Base-by-base conservation (phyloP, 805 yeast species). In the Lachancea waltii region DNA sequence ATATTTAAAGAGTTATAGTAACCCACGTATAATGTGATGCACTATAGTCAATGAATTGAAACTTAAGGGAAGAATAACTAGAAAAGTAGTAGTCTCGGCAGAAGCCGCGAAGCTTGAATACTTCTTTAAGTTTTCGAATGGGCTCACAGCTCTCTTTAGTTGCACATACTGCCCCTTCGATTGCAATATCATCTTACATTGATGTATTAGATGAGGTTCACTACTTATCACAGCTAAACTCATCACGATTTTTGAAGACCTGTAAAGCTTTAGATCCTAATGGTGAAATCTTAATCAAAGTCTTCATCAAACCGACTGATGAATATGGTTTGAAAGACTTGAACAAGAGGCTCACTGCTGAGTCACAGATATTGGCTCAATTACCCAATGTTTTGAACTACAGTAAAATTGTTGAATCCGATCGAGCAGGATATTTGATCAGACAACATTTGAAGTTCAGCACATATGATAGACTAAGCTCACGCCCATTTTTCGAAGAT, bases 111-210 rank as follows among this genome's bases (percentile, higher is more conserved):
- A n/a, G n/a, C n/a, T n/a, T n/a, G n/a, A n/a, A n/a, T n/a, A n/a
- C n/a, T n/a, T n/a, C n/a, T n/a, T n/a, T n/a, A n/a, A 14, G 7
- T 7, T 10, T 31, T 20, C 8, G 10, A n/a, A 87, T 89, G 97
- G 97, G 96, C 11, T 85, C 85, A 10, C 84, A 83, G 55, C 65
- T 90, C 43, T 89, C 97, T 1, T 67, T 85, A 23, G 64, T 86
- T 56, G 85, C 95, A 7, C 96, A 95, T 9, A 79, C 95, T 3
- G 86, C 95, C 1, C 87, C 95, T 3, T 85, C 96, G 1, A 85
- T 90, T 51, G 95, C 95, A 5, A 71, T 87, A 2, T 86, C 90
- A 16, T 89, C 97, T 1, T 90, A 89, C 49, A 75, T 90, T 20
- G 87, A 87, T 51, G 85, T 84, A 30, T 67, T 90, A 8, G 78